phyloP scores from a whole-genome alignment of 2,329 filamentous ascomycete genomes.

The Eurotiales sp. region DNA sequence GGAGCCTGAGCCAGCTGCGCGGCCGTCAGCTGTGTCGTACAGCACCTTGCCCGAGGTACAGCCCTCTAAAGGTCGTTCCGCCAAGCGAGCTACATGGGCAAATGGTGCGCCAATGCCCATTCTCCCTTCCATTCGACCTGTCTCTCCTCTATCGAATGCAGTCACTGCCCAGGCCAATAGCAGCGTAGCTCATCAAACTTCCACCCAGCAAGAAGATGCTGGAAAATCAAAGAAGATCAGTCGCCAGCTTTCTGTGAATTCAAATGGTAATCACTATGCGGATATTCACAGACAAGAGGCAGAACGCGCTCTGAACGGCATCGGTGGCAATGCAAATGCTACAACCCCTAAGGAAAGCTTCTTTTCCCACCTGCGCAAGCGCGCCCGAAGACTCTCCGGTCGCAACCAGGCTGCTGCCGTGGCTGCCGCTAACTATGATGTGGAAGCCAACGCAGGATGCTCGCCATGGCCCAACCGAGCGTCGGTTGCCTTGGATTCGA shows the following conservation, averaged over 20 bases:
- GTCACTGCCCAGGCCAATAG: constrained; percentile 84
- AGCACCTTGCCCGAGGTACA: constrained; percentile 40
- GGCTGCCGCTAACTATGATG: constrained; percentile 78
- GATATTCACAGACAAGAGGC: constrained; percentile 88
- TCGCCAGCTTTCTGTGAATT: constrained; percentile 86
- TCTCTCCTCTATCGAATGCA: constrained; percentile 92
- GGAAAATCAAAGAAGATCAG: constrained; percentile 88
- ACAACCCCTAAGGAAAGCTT: constrained; percentile 89
- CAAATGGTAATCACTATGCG: constrained; percentile 87
- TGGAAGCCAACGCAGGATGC: constrained; percentile 90
- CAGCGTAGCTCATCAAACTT: constrained; percentile 48
- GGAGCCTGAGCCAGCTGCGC: constrained; percentile 34
- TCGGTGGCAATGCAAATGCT: constrained; percentile 70
- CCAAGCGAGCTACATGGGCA: constrained; percentile 91
- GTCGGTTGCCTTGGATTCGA: constrained; percentile 71
- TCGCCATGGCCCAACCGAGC: constrained; percentile 85
- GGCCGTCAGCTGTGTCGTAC: constrained; percentile 42
- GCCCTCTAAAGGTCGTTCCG: constrained; percentile 52
- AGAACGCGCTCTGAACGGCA: constrained; percentile 82
- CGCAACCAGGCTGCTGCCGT: constrained; percentile 79
- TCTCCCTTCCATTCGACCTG: constrained; percentile 85
- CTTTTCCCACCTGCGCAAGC: constrained; percentile 94
- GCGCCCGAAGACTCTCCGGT: constrained; percentile 86
- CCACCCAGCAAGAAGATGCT: constrained; percentile 32
- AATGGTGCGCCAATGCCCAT: constrained; percentile 91